Evolutionary conservation across 148 eudicot genomes (phyloP), one percentile per base, ranked within the genome.

Genomic region (Chenopodium suecicum): DNA sequence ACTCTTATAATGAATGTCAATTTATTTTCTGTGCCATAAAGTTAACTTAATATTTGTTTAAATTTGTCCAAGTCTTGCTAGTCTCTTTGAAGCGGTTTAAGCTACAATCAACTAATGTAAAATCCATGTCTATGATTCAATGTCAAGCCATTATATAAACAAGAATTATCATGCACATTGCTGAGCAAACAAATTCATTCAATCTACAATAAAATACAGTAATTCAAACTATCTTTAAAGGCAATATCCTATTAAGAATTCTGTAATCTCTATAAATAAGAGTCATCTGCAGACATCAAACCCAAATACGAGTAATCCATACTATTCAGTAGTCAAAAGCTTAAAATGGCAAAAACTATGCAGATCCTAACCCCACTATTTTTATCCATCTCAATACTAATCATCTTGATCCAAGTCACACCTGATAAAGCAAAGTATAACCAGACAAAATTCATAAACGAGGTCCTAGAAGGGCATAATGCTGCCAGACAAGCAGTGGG

Each of bases 401-500:
- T 79, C 54, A 20, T 80, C 76, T 25, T 83, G 11, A 75, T 20
- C 41, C 80, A 83, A 67, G 74, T 25, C 27, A 20, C 67, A 31
- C 29, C 71, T 0, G 58, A 82, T 46, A 54, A 25, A 44, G 79
- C 86, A 44, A 75, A 67, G 47, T 12, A 75, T 11, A 83, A 79
- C 73, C 41, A 44, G 27, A 83, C 82, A 3, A 76, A 83, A 75
- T 50, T 83, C 2, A 75, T 83, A 5, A 75, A 22, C 9, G 82
- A 79, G 31, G 76, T 79, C 74, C 29, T 83, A 20, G 82, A 83
- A 9, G 80, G 86, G 25, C 82, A 83, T 22, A 83, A 83, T 70
- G 80, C 76, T 60, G 86, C 86, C 20, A 56, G 82, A 50, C 47
- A 79, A 62, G 63, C 74, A 44, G 86, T 83, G 2, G 86, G 86